These are phyloP conservation scores for Mycena belliarum DNA, from an alignment of 768 basidiomycete species.

Conservation along the genomic window DNA sequence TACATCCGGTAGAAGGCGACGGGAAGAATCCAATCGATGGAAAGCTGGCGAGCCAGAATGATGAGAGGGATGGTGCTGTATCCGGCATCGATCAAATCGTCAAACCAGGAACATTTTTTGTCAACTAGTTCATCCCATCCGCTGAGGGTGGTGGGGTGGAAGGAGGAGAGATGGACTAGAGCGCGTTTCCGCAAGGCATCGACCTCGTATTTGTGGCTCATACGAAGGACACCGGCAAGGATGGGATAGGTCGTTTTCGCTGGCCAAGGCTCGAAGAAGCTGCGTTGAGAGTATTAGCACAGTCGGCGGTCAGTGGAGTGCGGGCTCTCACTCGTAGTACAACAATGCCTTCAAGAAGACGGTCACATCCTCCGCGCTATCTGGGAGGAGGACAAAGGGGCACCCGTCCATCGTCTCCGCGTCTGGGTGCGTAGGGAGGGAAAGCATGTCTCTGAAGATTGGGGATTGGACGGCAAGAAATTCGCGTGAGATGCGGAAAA, in stretches of 20 bases:
- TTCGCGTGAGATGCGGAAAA: not conserved
- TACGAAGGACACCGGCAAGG: constrained; percentile 1
- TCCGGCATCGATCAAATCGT: too few relatives aligned
- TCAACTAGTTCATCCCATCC: not conserved
- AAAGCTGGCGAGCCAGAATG: not conserved
- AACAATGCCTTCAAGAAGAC: not conserved
- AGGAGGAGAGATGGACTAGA: not conserved
- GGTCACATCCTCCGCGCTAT: not conserved
- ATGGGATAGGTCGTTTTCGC: not conserved
- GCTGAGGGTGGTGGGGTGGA: not conserved
- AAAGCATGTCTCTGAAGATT: not conserved
- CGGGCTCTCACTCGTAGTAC: not conserved
- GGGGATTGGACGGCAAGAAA: not conserved
- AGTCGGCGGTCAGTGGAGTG: not conserved
- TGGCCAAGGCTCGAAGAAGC: constrained; percentile 3
- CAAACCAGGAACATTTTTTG: not conserved
- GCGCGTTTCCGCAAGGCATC: constrained; percentile 7
- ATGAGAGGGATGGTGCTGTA: not conserved
- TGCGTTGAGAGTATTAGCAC: not conserved
- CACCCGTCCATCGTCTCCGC: constrained; percentile 9
- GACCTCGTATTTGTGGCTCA: constrained; percentile 15
- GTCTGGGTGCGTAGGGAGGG: not conserved
- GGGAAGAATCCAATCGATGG: not conserved
- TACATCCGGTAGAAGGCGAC: not conserved
- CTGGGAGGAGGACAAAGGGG: constrained; percentile 14